phyloP scores from a whole-genome alignment of 1,284 basidiomycete genomes.

The Somion occarium region DNA sequence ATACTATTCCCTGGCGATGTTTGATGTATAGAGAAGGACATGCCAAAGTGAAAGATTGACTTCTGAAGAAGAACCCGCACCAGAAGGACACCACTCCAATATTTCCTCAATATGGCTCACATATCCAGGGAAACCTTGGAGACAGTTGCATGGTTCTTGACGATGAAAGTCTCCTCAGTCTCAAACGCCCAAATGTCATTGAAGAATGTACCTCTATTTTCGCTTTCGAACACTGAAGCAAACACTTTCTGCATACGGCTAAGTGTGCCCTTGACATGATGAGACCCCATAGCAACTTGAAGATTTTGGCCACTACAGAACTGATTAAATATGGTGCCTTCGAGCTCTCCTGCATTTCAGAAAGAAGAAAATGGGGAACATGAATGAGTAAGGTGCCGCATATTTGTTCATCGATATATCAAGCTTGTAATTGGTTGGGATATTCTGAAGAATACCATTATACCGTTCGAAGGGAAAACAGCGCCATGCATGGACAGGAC shows the following conservation, averaged over 20 bases:
- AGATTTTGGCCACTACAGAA: constrained; percentile 6
- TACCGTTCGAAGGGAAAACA: constrained; percentile 20
- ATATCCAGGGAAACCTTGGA: too few relatives aligned
- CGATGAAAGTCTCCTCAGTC: not conserved
- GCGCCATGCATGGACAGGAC: constrained; percentile 24
- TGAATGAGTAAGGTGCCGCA: not conserved
- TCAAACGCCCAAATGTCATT: not conserved
- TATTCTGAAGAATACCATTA: constrained; percentile 10
- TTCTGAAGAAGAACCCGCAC: not conserved
- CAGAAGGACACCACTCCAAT: not conserved
- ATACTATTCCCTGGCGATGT: not conserved
- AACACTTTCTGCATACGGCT: not conserved
- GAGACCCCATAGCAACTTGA: not conserved
- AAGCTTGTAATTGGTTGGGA: constrained; percentile 11
- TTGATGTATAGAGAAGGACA: not conserved
- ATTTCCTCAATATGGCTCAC: not conserved
- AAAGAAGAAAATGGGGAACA: not conserved
- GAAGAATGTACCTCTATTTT: not conserved
- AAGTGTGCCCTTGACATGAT: not conserved
- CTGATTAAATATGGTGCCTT: constrained; percentile 1
- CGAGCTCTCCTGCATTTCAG: not conserved
- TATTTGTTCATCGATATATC: not conserved
- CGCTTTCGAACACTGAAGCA: not conserved
- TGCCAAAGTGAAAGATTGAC: not conserved
- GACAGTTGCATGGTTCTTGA: not conserved